A percentile compares a stretch with the other conserved stretches of the same genome.
Evolutionary conservation across 495 filamentous ascomycete species (phyloP).

Genomic region (Aspergillus mulundensis): DNA sequence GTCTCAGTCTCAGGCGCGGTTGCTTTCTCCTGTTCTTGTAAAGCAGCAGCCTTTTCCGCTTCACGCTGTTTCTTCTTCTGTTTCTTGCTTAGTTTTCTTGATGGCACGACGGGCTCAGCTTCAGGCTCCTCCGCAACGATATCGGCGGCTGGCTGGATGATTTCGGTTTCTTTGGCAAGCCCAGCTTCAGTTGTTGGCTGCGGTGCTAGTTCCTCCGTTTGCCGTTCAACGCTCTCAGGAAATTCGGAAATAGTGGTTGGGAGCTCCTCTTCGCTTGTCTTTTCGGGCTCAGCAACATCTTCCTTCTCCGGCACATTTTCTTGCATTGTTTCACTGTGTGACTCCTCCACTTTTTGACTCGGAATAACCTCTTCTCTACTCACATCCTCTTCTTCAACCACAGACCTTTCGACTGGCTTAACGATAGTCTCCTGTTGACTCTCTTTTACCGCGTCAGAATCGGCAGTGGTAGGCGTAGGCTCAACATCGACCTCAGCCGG

Average conservation of each 20-base stretch:
- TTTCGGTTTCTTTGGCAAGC: slow-evolving; percentile 5
- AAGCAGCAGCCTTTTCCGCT: slow-evolving; percentile 12
- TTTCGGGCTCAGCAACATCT: slow-evolving; percentile 7
- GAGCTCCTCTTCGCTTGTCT: neutral
- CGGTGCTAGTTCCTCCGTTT: slow-evolving; percentile 23
- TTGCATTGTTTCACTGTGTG: too few relatives aligned
- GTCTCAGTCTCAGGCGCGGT: neutral
- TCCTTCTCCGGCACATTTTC: slow-evolving; percentile 16
- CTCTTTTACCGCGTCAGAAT: slow-evolving; percentile 1
- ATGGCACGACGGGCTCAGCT: slow-evolving; percentile 11
- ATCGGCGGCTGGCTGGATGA: slow-evolving; percentile 3
- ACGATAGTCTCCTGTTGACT: slow-evolving; percentile 1
- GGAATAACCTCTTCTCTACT: neutral
- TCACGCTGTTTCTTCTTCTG: slow-evolving; percentile 30
- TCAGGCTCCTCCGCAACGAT: slow-evolving; percentile 8
- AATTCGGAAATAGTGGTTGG: neutral
- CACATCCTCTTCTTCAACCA: neutral
- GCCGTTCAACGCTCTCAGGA: slow-evolving; percentile 17
- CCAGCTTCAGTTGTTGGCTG: slow-evolving; percentile 5
- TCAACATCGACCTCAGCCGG: neutral
- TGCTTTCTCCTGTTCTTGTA: neutral
- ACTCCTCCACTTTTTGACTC: neutral
- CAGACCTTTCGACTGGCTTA: neutral
- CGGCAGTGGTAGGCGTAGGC: neutral
- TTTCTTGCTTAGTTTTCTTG: slow-evolving; percentile 31